Percentiles rank a stretch among this genome's conserved stretches.
Conservation (phyloP, 805 yeast species). For the Ogataea saltuana region DNA sequence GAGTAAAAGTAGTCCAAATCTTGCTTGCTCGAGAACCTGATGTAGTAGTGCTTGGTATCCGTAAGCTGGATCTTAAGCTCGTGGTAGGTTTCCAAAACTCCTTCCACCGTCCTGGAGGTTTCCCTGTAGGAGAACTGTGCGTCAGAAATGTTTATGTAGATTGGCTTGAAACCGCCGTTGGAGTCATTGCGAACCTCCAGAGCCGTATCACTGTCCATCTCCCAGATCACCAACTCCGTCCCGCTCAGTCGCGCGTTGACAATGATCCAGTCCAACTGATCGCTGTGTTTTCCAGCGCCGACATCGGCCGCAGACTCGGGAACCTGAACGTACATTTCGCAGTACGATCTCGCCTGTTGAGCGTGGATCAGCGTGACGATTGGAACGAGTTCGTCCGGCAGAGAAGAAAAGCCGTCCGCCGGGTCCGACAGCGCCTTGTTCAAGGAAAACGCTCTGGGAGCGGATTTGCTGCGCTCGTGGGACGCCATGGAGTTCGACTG, state of each 20-base stretch:
- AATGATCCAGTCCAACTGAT: conserved; percentile 23
- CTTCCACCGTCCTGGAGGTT: conserved; percentile 1
- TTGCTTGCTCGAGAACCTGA: conserved; percentile 28
- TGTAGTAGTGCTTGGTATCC: conserved; percentile 23
- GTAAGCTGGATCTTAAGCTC: conserved; percentile 30
- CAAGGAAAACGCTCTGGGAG: conserved; percentile 22
- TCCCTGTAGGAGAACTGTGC: conserved; percentile 29
- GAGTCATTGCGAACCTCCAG: conserved; percentile 32
- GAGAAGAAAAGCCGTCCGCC: conserved; percentile 22
- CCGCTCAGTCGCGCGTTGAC: conserved; percentile 44
- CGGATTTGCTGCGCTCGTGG: conserved; percentile 14
- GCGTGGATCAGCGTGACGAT: conserved; percentile 68
- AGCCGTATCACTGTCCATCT: conserved; percentile 36
- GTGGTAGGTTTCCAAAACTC: conserved; percentile 8
- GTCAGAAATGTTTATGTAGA: conserved; percentile 55
- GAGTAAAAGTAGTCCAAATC: conserved; percentile 39
- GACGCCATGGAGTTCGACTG: conserved; percentile 26
- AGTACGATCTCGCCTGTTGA: conserved; percentile 67
- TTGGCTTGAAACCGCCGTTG: conserved; percentile 46
- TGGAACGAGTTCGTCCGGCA: conserved; percentile 70
- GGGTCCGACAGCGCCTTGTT: conserved; percentile 18
- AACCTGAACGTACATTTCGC: conserved; percentile 36
- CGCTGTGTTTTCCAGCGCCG: conserved; percentile 2
- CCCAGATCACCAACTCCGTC: conserved; percentile 53
- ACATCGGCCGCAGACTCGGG: conserved; percentile 18